These are phyloP conservation scores for grape (Vitis vinifera) DNA, from an alignment of 164 flowering plant species.

Conservation along the genomic window DNA sequence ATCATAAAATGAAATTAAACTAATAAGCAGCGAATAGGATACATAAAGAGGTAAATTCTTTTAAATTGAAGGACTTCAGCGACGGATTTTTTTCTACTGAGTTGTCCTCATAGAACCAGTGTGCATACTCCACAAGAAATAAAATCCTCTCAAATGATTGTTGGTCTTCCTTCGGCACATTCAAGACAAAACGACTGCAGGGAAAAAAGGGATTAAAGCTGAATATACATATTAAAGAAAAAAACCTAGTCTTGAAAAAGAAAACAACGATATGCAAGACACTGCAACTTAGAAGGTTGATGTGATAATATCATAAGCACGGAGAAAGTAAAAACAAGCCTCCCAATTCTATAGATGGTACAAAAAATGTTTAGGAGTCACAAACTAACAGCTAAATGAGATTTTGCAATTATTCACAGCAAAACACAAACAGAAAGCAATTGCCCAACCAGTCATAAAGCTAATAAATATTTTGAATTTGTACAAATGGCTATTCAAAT, in stretches of 20 bases:
- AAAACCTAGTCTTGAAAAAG: neutral
- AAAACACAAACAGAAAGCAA: too few relatives aligned
- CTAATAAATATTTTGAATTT: too few relatives aligned
- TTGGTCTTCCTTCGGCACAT: constrained; percentile 93
- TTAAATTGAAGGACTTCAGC: constrained; percentile 78
- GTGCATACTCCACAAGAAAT: constrained; percentile 97
- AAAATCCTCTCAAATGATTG: constrained; percentile 94
- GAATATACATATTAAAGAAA: neutral
- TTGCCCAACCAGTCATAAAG: too few relatives aligned
- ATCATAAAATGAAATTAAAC: neutral
- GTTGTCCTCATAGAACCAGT: constrained; percentile 98
- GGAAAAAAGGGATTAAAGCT: neutral
- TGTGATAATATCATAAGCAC: too few relatives aligned
- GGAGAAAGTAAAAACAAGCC: too few relatives aligned
- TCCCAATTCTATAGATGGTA: too few relatives aligned
- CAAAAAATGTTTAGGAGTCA: too few relatives aligned
- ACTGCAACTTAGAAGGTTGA: too few relatives aligned
- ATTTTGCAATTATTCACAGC: too few relatives aligned
- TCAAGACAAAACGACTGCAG: constrained; percentile 92
- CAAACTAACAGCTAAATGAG: too few relatives aligned
- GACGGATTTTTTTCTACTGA: constrained; percentile 88
- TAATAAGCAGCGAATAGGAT: constrained; percentile 45
- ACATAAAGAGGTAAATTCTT: constrained; percentile 91
- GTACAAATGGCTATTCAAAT: too few relatives aligned
- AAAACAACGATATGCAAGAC: neutral